These are phyloP conservation scores for Ascosphaera apis DNA, from an alignment of 2,329 filamentous ascomycete species.

Conservation along the genomic window DNA sequence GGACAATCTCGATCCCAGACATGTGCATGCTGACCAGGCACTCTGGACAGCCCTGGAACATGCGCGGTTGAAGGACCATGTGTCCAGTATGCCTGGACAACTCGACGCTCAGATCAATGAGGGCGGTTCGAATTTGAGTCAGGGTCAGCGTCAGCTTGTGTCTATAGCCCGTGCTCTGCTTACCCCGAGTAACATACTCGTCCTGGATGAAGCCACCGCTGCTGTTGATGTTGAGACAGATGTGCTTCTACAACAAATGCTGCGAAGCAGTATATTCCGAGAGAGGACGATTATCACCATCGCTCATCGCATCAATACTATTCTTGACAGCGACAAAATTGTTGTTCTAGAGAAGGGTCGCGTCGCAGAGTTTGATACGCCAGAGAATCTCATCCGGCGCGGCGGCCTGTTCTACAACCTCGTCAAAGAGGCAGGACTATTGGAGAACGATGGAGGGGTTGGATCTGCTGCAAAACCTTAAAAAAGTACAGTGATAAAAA, in stretches of 20 bases:
- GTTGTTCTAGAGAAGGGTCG: slow-evolving; percentile 78
- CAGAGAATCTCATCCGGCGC: slow-evolving; percentile 49
- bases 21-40: slow-evolving; percentile 91
- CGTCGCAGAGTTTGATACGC: slow-evolving; percentile 83
- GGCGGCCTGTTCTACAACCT: slow-evolving; percentile 70
- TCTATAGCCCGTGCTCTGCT: slow-evolving; percentile 83
- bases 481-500: neutral
- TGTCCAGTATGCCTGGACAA: slow-evolving; percentile 65
- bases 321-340: slow-evolving; percentile 69
- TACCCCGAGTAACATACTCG: slow-evolving; percentile 88
- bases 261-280: slow-evolving; percentile 47
- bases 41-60: slow-evolving; percentile 92
- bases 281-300: slow-evolving; percentile 97
- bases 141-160: slow-evolving; percentile 83
- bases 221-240: slow-evolving; percentile 49
- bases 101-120: slow-evolving; percentile 80
- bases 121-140: slow-evolving; percentile 92
- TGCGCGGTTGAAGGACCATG: slow-evolving; percentile 76
- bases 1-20: slow-evolving; percentile 85
- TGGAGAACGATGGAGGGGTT: slow-evolving; percentile 22
- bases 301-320: slow-evolving; percentile 94
- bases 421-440: slow-evolving; percentile 71
- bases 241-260: slow-evolving; percentile 38
- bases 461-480: neutral
- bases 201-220: slow-evolving; percentile 84